These are phyloP conservation scores for Eragrostis tef DNA, from an alignment of 202 grass and related monocot species.

Conservation along the genomic window DNA sequence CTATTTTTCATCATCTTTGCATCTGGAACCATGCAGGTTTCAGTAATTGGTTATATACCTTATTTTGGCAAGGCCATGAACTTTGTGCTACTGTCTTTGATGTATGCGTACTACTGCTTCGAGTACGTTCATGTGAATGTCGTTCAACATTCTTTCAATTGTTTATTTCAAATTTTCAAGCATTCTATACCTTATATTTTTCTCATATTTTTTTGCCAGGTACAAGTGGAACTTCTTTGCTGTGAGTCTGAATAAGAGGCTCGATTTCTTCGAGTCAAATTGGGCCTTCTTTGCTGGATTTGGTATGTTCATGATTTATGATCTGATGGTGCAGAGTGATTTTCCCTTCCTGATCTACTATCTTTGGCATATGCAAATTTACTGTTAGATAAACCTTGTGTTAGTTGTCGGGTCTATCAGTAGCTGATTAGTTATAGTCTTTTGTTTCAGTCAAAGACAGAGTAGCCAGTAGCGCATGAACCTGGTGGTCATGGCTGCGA, in stretches of 20 bases:
- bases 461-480: no score
- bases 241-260: constrained; percentile 74
- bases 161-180: background rate
- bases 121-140: constrained; percentile 63
- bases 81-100: constrained; percentile 89
- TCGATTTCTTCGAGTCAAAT: constrained; percentile 95
- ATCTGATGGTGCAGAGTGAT: constrained; percentile 13
- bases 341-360: constrained; percentile 17
- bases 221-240: constrained; percentile 97
- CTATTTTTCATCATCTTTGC: constrained; percentile 22
- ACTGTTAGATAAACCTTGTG: no score
- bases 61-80: constrained; percentile 84
- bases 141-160: constrained; percentile 21
- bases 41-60: constrained; percentile 76
- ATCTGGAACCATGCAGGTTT: constrained; percentile 65
- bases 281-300: constrained; percentile 99
- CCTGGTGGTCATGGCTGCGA: no score
- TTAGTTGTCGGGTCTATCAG: no score
- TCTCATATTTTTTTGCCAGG: constrained; percentile 50
- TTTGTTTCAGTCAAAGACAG: no score
- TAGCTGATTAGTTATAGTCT: no score
- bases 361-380: background rate
- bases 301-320: constrained; percentile 58
- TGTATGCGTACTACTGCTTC: constrained; percentile 99
- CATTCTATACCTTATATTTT: constrained; percentile 27